phyloP scores from a whole-genome alignment of 1,284 basidiomycete genomes.

The Austroboletus novae-zelandiae region DNA sequence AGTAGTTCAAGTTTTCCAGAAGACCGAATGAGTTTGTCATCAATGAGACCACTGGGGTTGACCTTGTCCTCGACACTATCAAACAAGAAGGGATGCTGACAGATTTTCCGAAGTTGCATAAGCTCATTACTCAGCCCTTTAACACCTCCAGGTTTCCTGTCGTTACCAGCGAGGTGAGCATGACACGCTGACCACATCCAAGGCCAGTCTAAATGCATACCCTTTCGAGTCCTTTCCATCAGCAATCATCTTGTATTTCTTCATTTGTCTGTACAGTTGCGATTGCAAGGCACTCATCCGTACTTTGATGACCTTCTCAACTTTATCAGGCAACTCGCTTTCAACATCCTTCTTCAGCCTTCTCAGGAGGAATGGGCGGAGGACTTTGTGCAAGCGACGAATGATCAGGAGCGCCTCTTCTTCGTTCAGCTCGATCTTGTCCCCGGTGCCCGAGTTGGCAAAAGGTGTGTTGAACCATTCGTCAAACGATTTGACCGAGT shows the following conservation, averaged over 20 bases:
- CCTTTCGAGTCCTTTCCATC: constrained; percentile 77
- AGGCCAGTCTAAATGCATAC: constrained; percentile 29
- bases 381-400: constrained; percentile 96
- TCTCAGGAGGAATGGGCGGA: constrained; percentile 95
- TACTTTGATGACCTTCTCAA: constrained; percentile 99
- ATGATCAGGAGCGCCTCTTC: constrained; percentile 99
- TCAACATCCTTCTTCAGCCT: constrained; percentile 99
- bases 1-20: constrained; percentile 97
- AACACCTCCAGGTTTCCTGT: constrained; percentile 71
- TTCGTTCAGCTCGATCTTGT: constrained; percentile 99
- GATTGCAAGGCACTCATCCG: constrained; percentile 94
- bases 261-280: constrained; percentile 97
- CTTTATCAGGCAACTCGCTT: constrained; percentile 96
- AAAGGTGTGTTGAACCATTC: constrained; percentile 99
- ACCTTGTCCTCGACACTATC: constrained; percentile 93
- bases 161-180: constrained; percentile 4
- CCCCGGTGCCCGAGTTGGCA: constrained; percentile 92
- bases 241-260: constrained; percentile 96
- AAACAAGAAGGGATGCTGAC: constrained; percentile 97
- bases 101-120: constrained; percentile 99
- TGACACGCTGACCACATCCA: background rate
- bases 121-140: constrained; percentile 95
- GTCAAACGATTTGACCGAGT: constrained; percentile 99
- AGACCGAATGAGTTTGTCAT: constrained; percentile 85
- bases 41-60: constrained; percentile 77